Conservation (phyloP, 1,284 basidiomycete genomes). For the Ganoderma resinaceum region DNA sequence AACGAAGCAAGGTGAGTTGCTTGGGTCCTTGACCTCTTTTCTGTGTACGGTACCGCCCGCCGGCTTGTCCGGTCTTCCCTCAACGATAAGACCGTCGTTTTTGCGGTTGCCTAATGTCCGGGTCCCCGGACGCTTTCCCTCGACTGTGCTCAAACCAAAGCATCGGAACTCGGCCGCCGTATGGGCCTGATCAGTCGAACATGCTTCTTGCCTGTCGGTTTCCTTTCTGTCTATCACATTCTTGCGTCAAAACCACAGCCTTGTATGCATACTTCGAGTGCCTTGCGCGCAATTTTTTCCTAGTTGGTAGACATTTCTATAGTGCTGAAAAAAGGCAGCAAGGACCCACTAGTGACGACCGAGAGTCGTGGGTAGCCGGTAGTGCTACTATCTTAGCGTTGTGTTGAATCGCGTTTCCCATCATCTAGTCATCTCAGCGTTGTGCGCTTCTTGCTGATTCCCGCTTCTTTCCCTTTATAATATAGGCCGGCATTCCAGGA, state of each 20-base stretch:
- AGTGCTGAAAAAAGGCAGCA: not conserved
- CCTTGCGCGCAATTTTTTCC: not conserved
- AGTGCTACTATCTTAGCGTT: constrained; percentile 24
- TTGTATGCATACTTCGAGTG: not conserved
- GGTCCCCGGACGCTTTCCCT: constrained; percentile 19
- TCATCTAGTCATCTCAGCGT: not conserved
- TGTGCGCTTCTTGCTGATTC: constrained; percentile 6
- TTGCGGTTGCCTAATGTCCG: constrained; percentile 21
- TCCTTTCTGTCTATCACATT: constrained; percentile 7
- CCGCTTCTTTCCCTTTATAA: not conserved
- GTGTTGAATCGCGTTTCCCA: constrained; percentile 2
- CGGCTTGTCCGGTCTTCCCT: constrained; percentile 15
- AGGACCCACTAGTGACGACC: constrained; percentile 9
- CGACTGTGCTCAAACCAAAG: constrained; percentile 8
- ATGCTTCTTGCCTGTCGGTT: constrained; percentile 19
- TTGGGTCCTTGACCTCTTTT: constrained; percentile 2
- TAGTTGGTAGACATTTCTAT: constrained; percentile 2
- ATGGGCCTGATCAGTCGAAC: constrained; percentile 19
- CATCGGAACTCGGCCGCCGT: constrained; percentile 25
- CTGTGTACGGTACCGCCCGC: constrained; percentile 8
- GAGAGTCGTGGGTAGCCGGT: constrained; percentile 14
- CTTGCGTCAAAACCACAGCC: not conserved
- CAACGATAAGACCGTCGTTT: constrained; percentile 23
- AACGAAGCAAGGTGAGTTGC: constrained; percentile 64
- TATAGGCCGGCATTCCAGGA: constrained; percentile 71